Base-by-base conservation (phyloP, 495 filamentous ascomycete genomes). In the Trichoderma virens region DNA sequence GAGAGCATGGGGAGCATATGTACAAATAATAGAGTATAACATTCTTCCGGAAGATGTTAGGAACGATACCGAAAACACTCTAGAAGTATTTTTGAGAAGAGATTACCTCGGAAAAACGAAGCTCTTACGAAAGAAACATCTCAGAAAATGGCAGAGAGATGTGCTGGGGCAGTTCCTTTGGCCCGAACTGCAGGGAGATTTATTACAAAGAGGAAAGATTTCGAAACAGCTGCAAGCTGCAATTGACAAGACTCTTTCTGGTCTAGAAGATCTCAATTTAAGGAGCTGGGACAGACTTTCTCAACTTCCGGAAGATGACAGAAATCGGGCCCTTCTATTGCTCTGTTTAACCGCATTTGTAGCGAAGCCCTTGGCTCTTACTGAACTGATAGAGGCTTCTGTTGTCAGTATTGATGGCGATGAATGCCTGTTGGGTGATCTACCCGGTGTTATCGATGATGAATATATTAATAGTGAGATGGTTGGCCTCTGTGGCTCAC, bases 281-380 rank as follows among this genome's bases (percentile, higher is more conserved):
- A 68, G 69, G 25, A 67, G 72, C 56, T 73, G 68, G 72, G 39
- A 59, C n/a, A 68, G 62, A 27, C 70, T 75, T 45, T 25, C 18
- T 5, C 31, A 61, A 0, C 67, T 74, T 31, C 31, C 60, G 8
- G 65, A 68, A 9, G 28, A 28, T 2, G 68, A 71, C 14, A 67
- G 62, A 35, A 34, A 39, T 8, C 70, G 71, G 5, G 68, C 71
- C 0, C 64, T 75, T 18, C 62, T 65, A 7, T 67, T 73, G 23
- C 62, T 75, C 18, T 70, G 72, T n/a, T 74, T 66, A 69, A 56
- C 64, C 20, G 47, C 70, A 61, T 75, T 71, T 64, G 67, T 69
- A 2, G 27, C 60, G 4, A 54, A 66, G 23, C 69, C 72, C 0
- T 56, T 75, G 6, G 71, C 68, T 27, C 39, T 75, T 11, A 14